Evolutionary conservation across 1,139 yeast genomes (phyloP), one percentile per base, ranked within the genome.

Genomic region (Kurtzmaniella quercitrusa): DNA sequence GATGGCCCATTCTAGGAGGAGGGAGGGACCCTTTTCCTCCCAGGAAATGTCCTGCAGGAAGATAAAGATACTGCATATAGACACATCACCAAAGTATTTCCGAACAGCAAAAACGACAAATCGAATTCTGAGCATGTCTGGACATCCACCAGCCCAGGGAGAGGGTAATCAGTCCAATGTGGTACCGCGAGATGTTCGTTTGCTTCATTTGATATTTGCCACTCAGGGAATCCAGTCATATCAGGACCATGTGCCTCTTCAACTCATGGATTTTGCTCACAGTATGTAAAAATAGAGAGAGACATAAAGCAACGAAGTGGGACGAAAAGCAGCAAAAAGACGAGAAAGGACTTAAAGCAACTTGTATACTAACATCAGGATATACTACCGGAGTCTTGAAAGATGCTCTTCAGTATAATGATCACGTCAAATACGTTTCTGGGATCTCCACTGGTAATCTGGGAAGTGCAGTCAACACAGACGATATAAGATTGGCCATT

Each of bases 201-300:
- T 94, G 50, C 69, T 93, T 45, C 97, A 93, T 60, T 72, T 93
- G 60, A 85, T 93, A 43, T 79, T 93, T 56, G 98, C 98, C 14
- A 86, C 97, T 0, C 95, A 93, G 68, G 93, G 95, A 1, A 88
- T 93, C 31, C 89, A 87, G 47, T 82, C 87, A 49, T 93, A 91
- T 63, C 96, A 93, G 59, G 98, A 91, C 59, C 94, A 90, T 49
- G 98, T 93, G 2, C 97, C 98, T 0, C 66, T 93, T 36, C 98
- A 91, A 61, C 72, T 93, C 50, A 88, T 93, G 95, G 98, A 93
- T 62, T 93, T 93, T 70, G 98, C 98, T 12, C 88, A 88, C 62
- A 63, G 80, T 66, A 52, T 53, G 71, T 66, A 43, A 34, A 25
- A 18, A 21, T 25, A 37, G 3, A 12, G 21, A 17, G 12, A 23